A percentile compares a stretch with the other conserved stretches of the same genome.
Conservation (phyloP, 805 yeast species). For the Kluyveromyces aestuarii region DNA sequence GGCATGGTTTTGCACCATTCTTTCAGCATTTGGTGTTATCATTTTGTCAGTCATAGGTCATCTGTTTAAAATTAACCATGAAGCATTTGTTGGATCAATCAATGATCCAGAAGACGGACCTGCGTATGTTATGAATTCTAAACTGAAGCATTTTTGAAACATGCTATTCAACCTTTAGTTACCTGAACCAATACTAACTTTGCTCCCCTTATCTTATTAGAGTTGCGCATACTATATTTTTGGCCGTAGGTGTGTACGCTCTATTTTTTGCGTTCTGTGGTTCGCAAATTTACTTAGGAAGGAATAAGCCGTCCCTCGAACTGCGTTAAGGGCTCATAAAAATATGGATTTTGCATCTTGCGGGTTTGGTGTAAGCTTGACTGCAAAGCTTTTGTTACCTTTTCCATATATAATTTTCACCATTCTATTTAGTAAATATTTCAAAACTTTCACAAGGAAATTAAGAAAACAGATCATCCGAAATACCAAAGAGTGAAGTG, state of each 20-base stretch:
- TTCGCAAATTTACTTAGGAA: conserved; percentile 59
- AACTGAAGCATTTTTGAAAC: conserved; percentile 12
- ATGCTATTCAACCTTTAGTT: background rate
- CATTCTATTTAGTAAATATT: background rate
- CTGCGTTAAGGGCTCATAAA: conserved; percentile 22
- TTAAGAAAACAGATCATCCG: too few species aligned
- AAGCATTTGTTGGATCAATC: conserved; percentile 86
- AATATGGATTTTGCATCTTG: background rate
- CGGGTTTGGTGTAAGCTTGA: too few species aligned
- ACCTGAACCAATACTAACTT: background rate
- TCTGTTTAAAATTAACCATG: conserved; percentile 72
- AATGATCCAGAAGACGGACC: conserved; percentile 89
- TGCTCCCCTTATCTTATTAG: conserved; percentile 20
- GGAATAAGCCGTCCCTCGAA: conserved; percentile 58
- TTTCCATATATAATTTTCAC: background rate
- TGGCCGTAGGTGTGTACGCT: conserved; percentile 79
- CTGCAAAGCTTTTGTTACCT: background rate
- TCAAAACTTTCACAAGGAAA: background rate
- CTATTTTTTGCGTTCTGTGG: conserved; percentile 86
- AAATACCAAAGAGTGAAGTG: background rate
- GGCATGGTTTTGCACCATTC: conserved; percentile 92
- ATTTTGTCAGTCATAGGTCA: conserved; percentile 79
- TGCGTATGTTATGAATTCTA: conserved; percentile 37
- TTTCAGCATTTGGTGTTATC: conserved; percentile 86
- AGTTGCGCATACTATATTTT: conserved; percentile 83